phyloP scores from a whole-genome alignment of 352 stramenopile species.

The Globisporangium spiculum region DNA sequence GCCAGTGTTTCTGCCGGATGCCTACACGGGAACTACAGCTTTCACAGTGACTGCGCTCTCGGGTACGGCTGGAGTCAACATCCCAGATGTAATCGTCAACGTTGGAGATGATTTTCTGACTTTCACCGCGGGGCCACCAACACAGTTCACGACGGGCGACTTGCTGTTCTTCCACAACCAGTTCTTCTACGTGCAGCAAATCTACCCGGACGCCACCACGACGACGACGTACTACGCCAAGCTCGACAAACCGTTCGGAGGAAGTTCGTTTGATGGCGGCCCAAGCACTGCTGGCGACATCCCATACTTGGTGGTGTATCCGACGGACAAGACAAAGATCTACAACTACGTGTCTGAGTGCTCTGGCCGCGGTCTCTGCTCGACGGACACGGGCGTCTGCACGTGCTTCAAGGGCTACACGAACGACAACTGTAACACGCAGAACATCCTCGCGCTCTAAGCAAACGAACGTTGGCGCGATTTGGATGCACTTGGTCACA shows the following conservation, averaged over 20 bases:
- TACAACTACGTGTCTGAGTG: slow-evolving; percentile 79
- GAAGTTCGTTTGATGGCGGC: slow-evolving; percentile 24
- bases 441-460: slow-evolving; percentile 79
- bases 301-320: slow-evolving; percentile 34
- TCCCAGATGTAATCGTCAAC: neutral
- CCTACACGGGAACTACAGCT: neutral
- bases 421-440: slow-evolving; percentile 82
- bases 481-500: neutral
- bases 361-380: slow-evolving; percentile 71
- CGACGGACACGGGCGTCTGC: slow-evolving; percentile 65
- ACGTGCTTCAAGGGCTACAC: slow-evolving; percentile 90
- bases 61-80: neutral
- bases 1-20: slow-evolving; percentile 19
- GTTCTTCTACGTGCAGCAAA: slow-evolving; percentile 42
- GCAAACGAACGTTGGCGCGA: neutral
- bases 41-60: slow-evolving; percentile 17
- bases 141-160: slow-evolving; percentile 18
- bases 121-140: slow-evolving; percentile 7
- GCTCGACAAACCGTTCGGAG: slow-evolving; percentile 50
- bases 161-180: slow-evolving; percentile 60
- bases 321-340: slow-evolving; percentile 23
- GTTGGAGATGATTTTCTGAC: slow-evolving; percentile 20
- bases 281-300: neutral
- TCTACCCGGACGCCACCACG: neutral
- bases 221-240: slow-evolving; percentile 14